Evolutionary conservation across 208 protist species (phyloP), one percentile per base, ranked within the genome.

Genomic region (Crithidia expoeki): DNA sequence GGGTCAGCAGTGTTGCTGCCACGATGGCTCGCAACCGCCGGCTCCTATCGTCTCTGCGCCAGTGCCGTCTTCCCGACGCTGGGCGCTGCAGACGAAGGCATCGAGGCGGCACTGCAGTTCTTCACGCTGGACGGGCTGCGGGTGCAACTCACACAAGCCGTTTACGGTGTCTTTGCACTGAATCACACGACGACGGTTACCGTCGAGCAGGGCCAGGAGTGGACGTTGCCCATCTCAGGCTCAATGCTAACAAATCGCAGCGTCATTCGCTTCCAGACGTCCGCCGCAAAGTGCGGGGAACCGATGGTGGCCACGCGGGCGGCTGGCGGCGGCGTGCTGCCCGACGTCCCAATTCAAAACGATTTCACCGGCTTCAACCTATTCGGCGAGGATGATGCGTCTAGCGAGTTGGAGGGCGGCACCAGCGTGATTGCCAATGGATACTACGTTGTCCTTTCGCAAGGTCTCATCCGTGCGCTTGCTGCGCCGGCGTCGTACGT

Each of bases 151-250:
- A 67, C 78, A 19, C 60, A 82, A 1, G 78, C 84, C 23, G 72
- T 81, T 38, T 93, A 93, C 71, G 74, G 74, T 25, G 47, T 93
- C 68, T 87, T 88, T 52, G 73, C 80, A 17, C 53, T 93, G 23
- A 93, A 93, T 61, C 67, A 76, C 72, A 84, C 80, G 28, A 80
- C 79, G 19, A 69, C 56, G 17, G 76, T 90, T 2, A 82, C 68
- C n/a, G 85, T 93, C 49, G 71, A 89, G 72, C 88, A 93, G 34
- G 88, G 88, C 10, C 78, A 88, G 66, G 76, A 87, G 50, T 89
- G 80, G 84, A 81, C 83, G 32, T 72, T 93, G 62, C 82, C 85
- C 19, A 79, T 93, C 28, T 71, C 72, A 33, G 85, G 84, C 57
- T 84, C 81, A 40, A 67, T 81, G 67, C 66, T 93, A 53, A 83